phyloP scores from a whole-genome alignment of 441 rosid species.

The Daphne laureola region DNA sequence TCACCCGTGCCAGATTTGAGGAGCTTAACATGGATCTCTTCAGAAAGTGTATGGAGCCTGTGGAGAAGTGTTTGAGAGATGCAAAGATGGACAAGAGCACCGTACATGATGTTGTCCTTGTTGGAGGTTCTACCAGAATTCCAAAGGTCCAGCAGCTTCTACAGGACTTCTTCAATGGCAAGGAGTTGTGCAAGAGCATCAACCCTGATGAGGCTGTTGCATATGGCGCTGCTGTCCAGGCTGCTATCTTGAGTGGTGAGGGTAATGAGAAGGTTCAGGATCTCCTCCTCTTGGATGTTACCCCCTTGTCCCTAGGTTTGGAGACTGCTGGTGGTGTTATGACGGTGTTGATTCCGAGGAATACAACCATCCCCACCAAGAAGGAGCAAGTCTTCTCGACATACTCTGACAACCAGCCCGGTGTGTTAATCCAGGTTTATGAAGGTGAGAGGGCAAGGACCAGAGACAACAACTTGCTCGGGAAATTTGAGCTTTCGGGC shows the following conservation, averaged over 20 bases:
- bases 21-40: conserved; percentile 60
- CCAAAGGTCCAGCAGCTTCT: conserved; percentile 64
- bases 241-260: conserved; percentile 54
- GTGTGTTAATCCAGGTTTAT: conserved; percentile 52
- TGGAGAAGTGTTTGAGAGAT: conserved; percentile 59
- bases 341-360: conserved; percentile 46
- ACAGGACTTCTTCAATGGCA: conserved; percentile 51
- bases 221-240: conserved; percentile 62
- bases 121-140: conserved; percentile 59
- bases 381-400: conserved; percentile 58
- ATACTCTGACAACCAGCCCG: conserved; percentile 50
- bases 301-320: conserved; percentile 54
- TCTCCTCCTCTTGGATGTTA: conserved; percentile 44
- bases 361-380: conserved; percentile 55
- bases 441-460: conserved; percentile 64
- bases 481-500: conserved; percentile 53
- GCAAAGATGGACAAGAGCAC: conserved; percentile 52
- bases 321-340: conserved; percentile 51
- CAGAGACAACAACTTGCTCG: conserved; percentile 49
- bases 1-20: conserved; percentile 50
- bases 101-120: conserved; percentile 49
- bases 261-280: conserved; percentile 64
- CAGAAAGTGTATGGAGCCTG: conserved; percentile 58
- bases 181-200: conserved; percentile 57
- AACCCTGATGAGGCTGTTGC: conserved; percentile 65